Evolutionary conservation across 768 basidiomycete genomes (phyloP).

Genomic region (Mycena filopes): DNA sequence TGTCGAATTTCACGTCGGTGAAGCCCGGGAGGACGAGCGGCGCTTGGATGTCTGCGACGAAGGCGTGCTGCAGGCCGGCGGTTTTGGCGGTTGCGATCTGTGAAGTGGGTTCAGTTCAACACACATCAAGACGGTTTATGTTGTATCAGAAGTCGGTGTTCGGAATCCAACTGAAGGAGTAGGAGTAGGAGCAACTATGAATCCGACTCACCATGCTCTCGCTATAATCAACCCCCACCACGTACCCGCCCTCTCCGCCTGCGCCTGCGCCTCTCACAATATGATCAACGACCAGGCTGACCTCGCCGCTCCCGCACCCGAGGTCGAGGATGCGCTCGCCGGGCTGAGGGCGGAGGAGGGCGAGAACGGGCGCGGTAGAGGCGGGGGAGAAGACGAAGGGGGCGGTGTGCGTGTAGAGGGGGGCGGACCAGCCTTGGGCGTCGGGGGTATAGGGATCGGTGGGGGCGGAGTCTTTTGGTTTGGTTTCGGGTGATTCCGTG

Average conservation of each 20-base stretch:
- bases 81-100: conserved; percentile 66
- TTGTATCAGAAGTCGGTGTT: too few species aligned
- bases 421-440: conserved; percentile 63
- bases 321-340: conserved; percentile 53
- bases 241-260: conserved; percentile 63
- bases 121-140: too few species aligned
- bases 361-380: conserved; percentile 51
- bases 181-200: neutral
- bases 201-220: conserved; percentile 68
- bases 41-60: conserved; percentile 66
- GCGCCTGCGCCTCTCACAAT: conserved; percentile 56
- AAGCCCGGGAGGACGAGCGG: conserved; percentile 50
- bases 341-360: neutral
- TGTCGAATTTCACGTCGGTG: conserved; percentile 66
- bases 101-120: too few species aligned
- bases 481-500: too few species aligned
- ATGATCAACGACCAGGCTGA: conserved; percentile 68
- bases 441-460: conserved; percentile 9
- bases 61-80: conserved; percentile 58
- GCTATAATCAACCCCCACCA: conserved; percentile 78
- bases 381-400: conserved; percentile 72
- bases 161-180: too few species aligned
- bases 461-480: too few species aligned
- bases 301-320: conserved; percentile 87
- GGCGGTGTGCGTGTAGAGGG: conserved; percentile 69